phyloP scores from a whole-genome alignment of 2,329 filamentous ascomycete genomes.

The Cercospora sp. region DNA sequence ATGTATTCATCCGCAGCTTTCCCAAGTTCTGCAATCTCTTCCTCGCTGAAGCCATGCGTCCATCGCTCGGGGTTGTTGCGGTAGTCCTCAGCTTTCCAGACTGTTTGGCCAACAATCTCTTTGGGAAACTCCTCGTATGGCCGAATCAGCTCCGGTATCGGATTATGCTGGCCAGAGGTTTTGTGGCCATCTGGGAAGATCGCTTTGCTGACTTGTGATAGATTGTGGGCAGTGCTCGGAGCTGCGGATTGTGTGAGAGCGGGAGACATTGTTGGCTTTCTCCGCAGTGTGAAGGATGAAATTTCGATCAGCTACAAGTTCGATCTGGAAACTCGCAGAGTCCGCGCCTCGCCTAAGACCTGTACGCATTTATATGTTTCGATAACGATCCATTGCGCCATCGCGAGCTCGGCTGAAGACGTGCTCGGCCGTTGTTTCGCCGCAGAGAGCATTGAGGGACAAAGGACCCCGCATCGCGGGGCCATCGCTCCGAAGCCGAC shows the following conservation, averaged over 20 bases:
- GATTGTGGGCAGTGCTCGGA: constrained; percentile 13
- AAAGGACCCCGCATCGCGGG: not conserved
- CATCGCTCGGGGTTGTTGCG: constrained; percentile 64
- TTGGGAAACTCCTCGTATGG: constrained; percentile 71
- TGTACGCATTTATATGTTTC: not conserved
- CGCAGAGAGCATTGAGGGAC: not conserved
- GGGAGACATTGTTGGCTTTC: constrained; percentile 19
- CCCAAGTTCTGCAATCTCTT: constrained; percentile 68
- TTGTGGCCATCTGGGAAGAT: constrained; percentile 67
- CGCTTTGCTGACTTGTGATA: constrained; percentile 41
- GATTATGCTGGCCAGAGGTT: constrained; percentile 71
- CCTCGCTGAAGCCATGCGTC: constrained; percentile 67
- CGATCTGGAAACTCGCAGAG: not conserved
- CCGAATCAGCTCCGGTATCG: constrained; percentile 62
- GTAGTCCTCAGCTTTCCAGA: constrained; percentile 70
- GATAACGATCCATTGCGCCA: constrained; percentile 1
- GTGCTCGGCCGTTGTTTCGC: constrained; percentile 1
- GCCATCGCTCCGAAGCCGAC: not conserved
- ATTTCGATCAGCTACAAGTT: not conserved
- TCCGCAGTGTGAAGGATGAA: not conserved
- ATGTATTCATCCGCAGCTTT: constrained; percentile 70
- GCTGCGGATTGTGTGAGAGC: constrained; percentile 22
- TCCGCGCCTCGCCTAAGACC: not conserved
- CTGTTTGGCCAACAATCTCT: constrained; percentile 68
- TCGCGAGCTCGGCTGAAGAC: constrained; percentile 6